A percentile compares a stretch with the other conserved stretches of the same genome.
Evolutionary conservation across 202 grass and related monocot species (phyloP).

Genomic region (Zizania palustris): DNA sequence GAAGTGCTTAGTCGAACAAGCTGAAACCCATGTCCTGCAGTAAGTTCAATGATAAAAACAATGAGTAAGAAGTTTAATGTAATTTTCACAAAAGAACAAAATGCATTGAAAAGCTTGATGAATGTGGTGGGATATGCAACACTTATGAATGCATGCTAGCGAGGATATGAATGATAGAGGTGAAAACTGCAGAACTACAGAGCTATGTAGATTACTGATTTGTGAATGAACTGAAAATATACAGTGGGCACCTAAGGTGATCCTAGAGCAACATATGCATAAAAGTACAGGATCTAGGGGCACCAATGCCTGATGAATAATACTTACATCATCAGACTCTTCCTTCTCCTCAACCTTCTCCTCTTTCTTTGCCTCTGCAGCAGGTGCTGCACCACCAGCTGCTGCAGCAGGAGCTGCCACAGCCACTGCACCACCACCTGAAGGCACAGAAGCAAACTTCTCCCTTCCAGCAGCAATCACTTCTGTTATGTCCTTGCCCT

Average conservation of each 20-base stretch:
- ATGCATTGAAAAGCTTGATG: background rate
- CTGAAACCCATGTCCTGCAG: constrained; percentile 75
- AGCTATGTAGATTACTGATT: background rate
- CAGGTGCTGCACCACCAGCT: constrained; percentile 44
- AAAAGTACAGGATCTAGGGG: background rate
- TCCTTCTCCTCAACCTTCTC: constrained; percentile 82
- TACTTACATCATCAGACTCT: constrained; percentile 66
- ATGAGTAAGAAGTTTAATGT: background rate
- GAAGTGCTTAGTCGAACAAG: constrained; percentile 55
- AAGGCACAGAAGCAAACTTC: constrained; percentile 70
- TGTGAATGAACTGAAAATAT: background rate
- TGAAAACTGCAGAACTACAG: background rate
- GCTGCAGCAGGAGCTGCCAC: constrained; percentile 42
- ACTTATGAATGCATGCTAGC: background rate
- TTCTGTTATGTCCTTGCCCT: constrained; percentile 64
- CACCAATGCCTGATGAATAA: background rate
- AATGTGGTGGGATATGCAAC: background rate
- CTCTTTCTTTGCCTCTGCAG: constrained; percentile 65
- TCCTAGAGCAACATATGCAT: background rate
- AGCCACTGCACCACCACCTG: constrained; percentile 48
- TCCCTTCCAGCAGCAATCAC: constrained; percentile 71
- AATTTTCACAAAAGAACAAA: background rate
- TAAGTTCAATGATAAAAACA: background rate
- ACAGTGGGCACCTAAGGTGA: background rate
- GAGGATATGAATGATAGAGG: background rate